Evolutionary conservation across 2,329 filamentous ascomycete genomes (phyloP).

Genomic region (Verticillium isaacii): DNA sequence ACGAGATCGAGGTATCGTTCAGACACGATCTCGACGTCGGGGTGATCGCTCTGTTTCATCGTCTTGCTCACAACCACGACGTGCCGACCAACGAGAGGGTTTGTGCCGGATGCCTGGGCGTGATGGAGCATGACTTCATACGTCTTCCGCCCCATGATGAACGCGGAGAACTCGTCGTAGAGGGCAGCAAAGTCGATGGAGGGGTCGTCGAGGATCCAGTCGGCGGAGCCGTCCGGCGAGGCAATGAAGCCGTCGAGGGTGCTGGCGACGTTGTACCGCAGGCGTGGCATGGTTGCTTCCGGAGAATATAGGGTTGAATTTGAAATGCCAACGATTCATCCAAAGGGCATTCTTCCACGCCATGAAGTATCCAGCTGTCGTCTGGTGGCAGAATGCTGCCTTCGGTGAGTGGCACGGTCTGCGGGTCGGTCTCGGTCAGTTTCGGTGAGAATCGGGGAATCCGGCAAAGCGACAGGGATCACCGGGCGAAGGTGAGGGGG

Average conservation of each 20-base stretch:
- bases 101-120: slow-evolving; percentile 6
- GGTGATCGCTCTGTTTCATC: slow-evolving; percentile 5
- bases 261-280: slow-evolving; percentile 27
- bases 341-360: too few relatives aligned
- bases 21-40: slow-evolving; percentile 17
- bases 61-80: slow-evolving; percentile 23
- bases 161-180: slow-evolving; percentile 23
- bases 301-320: too few relatives aligned
- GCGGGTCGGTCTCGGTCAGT: background rate
- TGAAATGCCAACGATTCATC: background rate
- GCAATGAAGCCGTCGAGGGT: slow-evolving; percentile 31
- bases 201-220: slow-evolving; percentile 25
- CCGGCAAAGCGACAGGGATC: background rate
- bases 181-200: slow-evolving; percentile 26
- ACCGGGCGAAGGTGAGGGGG: background rate
- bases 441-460: background rate
- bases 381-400: background rate
- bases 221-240: slow-evolving; percentile 19
- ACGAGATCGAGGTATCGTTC: slow-evolving; percentile 15
- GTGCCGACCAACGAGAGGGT: slow-evolving; percentile 14
- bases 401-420: background rate
- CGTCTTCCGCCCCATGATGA: slow-evolving; percentile 30
- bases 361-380: too few relatives aligned
- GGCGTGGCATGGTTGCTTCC: background rate
- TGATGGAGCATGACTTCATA: slow-evolving; percentile 21